phyloP scores from a whole-genome alignment of 1,139 yeast species.

The Hyphopichia khmerensis region DNA sequence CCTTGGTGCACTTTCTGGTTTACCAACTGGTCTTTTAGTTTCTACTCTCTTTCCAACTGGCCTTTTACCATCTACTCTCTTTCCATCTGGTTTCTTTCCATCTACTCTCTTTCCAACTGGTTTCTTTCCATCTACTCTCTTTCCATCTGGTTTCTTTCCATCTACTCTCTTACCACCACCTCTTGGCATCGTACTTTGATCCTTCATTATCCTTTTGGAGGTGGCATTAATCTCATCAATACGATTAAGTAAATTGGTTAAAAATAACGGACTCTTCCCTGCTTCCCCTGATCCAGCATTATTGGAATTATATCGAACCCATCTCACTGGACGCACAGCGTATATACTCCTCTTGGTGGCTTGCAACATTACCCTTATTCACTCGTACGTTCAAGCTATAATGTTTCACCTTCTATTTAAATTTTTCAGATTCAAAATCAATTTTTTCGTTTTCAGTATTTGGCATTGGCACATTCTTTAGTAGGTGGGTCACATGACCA shows the following conservation, averaged over 20 bases:
- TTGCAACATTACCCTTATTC: background rate
- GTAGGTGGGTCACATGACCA: too few relatives aligned
- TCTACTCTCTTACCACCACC: too few relatives aligned
- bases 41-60: too few relatives aligned
- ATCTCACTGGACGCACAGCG: too few relatives aligned
- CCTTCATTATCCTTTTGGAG: constrained; percentile 6
- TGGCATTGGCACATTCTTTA: too few relatives aligned
- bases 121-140: background rate
- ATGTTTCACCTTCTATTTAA: too few relatives aligned
- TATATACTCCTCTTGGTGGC: background rate
- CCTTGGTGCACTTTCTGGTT: too few relatives aligned
- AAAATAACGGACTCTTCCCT: constrained; percentile 1
- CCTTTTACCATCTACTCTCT: background rate
- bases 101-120: constrained; percentile 1
- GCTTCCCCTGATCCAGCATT: background rate
- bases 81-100: background rate
- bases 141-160: background rate
- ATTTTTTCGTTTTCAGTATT: too few relatives aligned
- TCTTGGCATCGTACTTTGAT: background rate
- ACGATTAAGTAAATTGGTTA: constrained; percentile 27
- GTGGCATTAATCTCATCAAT: constrained; percentile 31
- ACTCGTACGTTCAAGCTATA: too few relatives aligned
- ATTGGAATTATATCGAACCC: background rate
- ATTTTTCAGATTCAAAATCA: too few relatives aligned
- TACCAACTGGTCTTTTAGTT: too few relatives aligned